Evolutionary conservation across 2,329 filamentous ascomycete genomes (phyloP).

Genomic region (Helminthosporium solani): DNA sequence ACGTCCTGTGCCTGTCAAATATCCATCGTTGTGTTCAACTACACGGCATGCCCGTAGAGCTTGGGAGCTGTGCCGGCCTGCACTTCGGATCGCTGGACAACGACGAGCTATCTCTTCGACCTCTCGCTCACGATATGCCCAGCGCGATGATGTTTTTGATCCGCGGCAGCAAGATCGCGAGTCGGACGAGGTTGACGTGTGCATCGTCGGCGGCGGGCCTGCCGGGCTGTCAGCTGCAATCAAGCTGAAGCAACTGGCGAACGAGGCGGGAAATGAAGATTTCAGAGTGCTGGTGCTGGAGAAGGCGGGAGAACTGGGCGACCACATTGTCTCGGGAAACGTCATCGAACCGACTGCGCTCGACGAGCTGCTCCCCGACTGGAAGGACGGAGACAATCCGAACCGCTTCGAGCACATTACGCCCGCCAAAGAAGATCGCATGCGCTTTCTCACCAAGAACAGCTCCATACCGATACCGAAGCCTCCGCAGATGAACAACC

Average conservation of each 20-base stretch:
- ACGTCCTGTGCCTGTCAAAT: constrained; percentile 18
- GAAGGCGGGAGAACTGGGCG: constrained; percentile 92
- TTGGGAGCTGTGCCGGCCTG: constrained; percentile 31
- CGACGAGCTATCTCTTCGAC: constrained; percentile 39
- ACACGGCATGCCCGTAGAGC: constrained; percentile 15
- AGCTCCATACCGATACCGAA: constrained; percentile 76
- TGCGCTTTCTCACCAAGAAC: constrained; percentile 90
- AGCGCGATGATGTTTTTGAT: constrained; percentile 46
- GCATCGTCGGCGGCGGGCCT: constrained; percentile 94
- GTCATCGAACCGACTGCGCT: constrained; percentile 88
- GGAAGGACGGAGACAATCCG: constrained; percentile 85
- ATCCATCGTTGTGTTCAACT: constrained; percentile 21
- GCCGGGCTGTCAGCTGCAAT: constrained; percentile 92
- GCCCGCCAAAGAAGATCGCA: constrained; percentile 77
- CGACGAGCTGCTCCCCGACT: constrained; percentile 88
- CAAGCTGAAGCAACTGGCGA: constrained; percentile 90
- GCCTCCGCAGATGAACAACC: constrained; percentile 96
- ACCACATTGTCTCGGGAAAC: constrained; percentile 93
- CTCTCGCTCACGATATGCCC: constrained; percentile 32
- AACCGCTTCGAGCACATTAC: constrained; percentile 86
- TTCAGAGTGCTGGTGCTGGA: constrained; percentile 91
- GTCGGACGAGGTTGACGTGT: constrained; percentile 91
- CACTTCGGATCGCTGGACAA: constrained; percentile 40
- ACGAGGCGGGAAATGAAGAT: constrained; percentile 90
- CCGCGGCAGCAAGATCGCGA: constrained; percentile 71